A percentile compares a stretch with the other conserved stretches of the same genome.
phyloP scores from a whole-genome alignment of 768 basidiomycete genomes.

The Collybia sp. region DNA sequence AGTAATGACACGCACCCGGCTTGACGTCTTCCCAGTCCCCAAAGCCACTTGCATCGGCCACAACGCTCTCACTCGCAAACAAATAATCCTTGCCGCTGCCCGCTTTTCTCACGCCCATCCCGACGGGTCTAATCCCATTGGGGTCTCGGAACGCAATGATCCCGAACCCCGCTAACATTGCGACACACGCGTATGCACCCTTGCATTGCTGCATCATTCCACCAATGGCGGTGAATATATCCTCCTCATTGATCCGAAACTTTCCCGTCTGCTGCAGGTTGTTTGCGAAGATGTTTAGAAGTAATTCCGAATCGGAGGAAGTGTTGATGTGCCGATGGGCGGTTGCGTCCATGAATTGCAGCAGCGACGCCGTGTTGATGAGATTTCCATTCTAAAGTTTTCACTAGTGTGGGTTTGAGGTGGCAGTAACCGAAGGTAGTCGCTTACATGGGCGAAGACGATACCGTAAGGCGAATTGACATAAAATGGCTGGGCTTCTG shows the following conservation, averaged over 20 bases:
- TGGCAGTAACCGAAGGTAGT: background rate
- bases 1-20: constrained; percentile 52
- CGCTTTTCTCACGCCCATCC: constrained; percentile 68
- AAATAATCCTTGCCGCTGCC: constrained; percentile 75
- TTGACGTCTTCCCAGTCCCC: constrained; percentile 90
- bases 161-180: constrained; percentile 99
- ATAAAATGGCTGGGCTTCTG: constrained; percentile 99
- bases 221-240: constrained; percentile 92
- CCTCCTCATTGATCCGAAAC: constrained; percentile 98
- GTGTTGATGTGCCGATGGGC: constrained; percentile 99
- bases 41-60: constrained; percentile 92
- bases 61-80: constrained; percentile 93
- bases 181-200: constrained; percentile 95
- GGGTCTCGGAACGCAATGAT: constrained; percentile 98
- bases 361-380: constrained; percentile 84
- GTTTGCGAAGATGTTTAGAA: constrained; percentile 96
- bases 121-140: constrained; percentile 93
- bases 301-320: constrained; percentile 93
- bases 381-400: constrained; percentile 87
- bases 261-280: constrained; percentile 98
- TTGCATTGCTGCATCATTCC: constrained; percentile 84
- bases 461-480: constrained; percentile 99
- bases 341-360: constrained; percentile 91
- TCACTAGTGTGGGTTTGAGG: constrained; percentile 4
- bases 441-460: constrained; percentile 89